These are phyloP conservation scores for Monosporozyma servazzii DNA, from an alignment of 805 yeast species.

Conservation along the genomic window DNA sequence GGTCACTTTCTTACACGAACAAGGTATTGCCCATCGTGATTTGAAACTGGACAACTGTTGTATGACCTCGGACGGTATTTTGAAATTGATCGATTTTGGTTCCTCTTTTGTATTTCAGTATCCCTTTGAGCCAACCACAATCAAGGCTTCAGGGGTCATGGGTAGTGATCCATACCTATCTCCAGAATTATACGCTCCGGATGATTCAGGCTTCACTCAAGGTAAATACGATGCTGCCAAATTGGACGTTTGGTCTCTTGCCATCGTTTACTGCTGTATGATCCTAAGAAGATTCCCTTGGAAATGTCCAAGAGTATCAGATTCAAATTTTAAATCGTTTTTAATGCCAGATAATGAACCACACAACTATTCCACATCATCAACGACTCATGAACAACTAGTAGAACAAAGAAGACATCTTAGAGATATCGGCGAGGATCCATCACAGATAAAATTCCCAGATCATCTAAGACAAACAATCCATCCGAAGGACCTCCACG, in stretches of 20 bases:
- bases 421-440: constrained; percentile 41
- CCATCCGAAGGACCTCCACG: constrained; percentile 44
- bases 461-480: constrained; percentile 31
- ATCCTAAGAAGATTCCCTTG: constrained; percentile 76
- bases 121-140: constrained; percentile 53
- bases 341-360: constrained; percentile 59
- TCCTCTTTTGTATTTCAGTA: constrained; percentile 73
- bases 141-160: constrained; percentile 62
- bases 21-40: constrained; percentile 78
- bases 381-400: constrained; percentile 57
- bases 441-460: neutral
- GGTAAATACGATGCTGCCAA: constrained; percentile 55
- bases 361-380: constrained; percentile 66
- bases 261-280: constrained; percentile 80
- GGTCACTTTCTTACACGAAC: constrained; percentile 59
- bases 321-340: constrained; percentile 59
- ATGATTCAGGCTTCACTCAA: neutral
- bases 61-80: constrained; percentile 59
- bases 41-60: constrained; percentile 78
- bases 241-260: constrained; percentile 79
- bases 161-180: constrained; percentile 84
- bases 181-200: constrained; percentile 51
- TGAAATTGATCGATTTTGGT: constrained; percentile 76
- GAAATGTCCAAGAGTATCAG: constrained; percentile 66
- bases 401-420: constrained; percentile 37